Base-by-base conservation (phyloP, 2,329 filamentous ascomycete genomes). In the Zarea fungicola region DNA sequence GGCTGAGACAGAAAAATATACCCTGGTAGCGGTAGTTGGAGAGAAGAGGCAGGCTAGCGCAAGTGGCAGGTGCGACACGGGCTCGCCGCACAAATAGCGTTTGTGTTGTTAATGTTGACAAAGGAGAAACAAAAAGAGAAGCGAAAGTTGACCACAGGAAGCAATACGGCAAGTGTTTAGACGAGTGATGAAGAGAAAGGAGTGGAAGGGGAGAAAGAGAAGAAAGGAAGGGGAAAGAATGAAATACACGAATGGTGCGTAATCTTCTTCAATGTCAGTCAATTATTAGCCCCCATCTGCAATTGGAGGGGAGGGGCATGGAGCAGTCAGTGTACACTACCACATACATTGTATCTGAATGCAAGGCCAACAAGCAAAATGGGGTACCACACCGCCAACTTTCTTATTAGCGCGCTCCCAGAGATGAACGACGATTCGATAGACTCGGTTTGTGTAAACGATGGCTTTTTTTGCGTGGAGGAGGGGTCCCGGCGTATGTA, bases 301-400 rank as follows among this genome's bases (percentile, higher is more conserved):
- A n/a, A n/a, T n/a, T n/a, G n/a, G n/a, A n/a, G n/a, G n/a, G n/a
- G n/a, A n/a, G n/a, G n/a, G n/a, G n/a, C n/a, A n/a, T n/a, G n/a
- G n/a, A n/a, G n/a, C n/a, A n/a, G n/a, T n/a, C n/a, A n/a, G n/a
- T n/a, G n/a, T n/a, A n/a, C n/a, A n/a, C n/a, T n/a, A n/a, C n/a
- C n/a, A 23, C 42, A 36, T 16, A 28, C 31, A 13, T 25, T 9
- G 19, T 11, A 13, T 5, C 5, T 37, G 28, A 29, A 40, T 48
- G 44, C 44, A 48, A 41, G 44, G 44, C 44, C 44, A 48, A 47
- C 35, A 47, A 47, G 34, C 35, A 48, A 40, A n/a, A n/a, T n/a
- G n/a, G 44, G 14, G 34, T 11, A 34, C 44, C 35, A 48, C 44
- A 48, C 44, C 44, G 44, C 44, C 35, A 26, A 22, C 44, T 31